These are phyloP conservation scores for Oryza australiensis DNA, from an alignment of 176 grass and related monocot genomes.

Conservation along the genomic window DNA sequence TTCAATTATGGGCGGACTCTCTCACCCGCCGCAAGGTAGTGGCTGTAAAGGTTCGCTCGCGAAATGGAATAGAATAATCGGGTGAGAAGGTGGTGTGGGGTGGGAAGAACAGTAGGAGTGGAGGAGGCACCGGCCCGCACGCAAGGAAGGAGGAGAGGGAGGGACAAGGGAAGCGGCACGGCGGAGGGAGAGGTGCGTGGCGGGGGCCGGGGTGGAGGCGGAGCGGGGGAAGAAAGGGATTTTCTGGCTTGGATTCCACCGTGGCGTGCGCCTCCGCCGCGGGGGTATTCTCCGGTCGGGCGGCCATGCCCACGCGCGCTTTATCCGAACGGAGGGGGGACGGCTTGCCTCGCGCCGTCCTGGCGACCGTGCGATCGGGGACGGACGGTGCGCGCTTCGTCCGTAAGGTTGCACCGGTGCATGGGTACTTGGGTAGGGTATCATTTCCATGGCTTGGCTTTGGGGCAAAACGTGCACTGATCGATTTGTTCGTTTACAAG, in stretches of 20 bases:
- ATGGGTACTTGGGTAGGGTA: too few relatives aligned
- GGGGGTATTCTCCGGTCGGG: slow-evolving; percentile 17
- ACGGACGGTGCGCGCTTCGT: neutral
- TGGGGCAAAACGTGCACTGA: too few relatives aligned
- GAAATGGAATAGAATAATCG: slow-evolving; percentile 31
- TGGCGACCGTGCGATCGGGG: slow-evolving; percentile 13
- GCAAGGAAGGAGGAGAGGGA: slow-evolving; percentile 45
- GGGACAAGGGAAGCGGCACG: slow-evolving; percentile 5
- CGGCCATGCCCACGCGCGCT: neutral
- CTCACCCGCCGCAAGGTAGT: slow-evolving; percentile 19
- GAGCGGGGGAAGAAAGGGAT: slow-evolving; percentile 24
- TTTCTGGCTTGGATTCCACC: slow-evolving; percentile 10
- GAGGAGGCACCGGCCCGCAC: slow-evolving; percentile 37
- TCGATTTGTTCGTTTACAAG: too few relatives aligned
- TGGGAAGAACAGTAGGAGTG: neutral
- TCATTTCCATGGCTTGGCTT: too few relatives aligned
- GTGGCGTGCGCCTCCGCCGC: slow-evolving; percentile 6
- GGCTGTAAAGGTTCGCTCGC: slow-evolving; percentile 23
- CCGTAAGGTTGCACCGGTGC: too few relatives aligned
- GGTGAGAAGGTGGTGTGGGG: slow-evolving; percentile 14
- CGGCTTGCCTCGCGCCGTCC: neutral
- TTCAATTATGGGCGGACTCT: slow-evolving; percentile 17
- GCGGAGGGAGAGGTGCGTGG: slow-evolving; percentile 16
- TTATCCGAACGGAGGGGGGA: slow-evolving; percentile 10
- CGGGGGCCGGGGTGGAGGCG: neutral